phyloP scores from a whole-genome alignment of 169 alveolate genomes.

The Miamiensis avidus region DNA sequence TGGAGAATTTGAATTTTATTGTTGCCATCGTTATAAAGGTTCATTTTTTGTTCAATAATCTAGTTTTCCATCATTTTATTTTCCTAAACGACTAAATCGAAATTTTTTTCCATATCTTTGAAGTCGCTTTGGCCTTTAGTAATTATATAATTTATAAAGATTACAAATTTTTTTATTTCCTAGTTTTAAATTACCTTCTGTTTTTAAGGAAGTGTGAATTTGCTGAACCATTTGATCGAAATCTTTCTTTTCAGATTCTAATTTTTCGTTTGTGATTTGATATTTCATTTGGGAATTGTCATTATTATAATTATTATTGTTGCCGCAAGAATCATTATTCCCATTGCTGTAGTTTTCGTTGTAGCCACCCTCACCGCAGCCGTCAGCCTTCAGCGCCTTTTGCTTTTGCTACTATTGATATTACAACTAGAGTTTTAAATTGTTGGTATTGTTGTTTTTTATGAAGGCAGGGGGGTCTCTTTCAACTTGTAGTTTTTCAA shows the following conservation, averaged over 20 bases:
- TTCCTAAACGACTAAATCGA: background rate
- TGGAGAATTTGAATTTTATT: background rate
- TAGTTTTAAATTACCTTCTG: background rate
- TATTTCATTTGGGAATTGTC: background rate
- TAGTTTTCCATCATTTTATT: slow-evolving; percentile 6
- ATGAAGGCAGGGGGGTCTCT: slow-evolving; percentile 85
- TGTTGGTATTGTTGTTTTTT: slow-evolving; percentile 46
- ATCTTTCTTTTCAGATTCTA: background rate
- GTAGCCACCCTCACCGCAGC: too few species aligned
- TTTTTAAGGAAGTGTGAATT: too few species aligned
- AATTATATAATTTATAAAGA: background rate
- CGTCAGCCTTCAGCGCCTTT: slow-evolving; percentile 2
- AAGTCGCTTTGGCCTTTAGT: background rate
- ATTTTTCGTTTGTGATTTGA: background rate
- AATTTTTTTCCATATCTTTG: background rate
- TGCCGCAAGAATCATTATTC: too few species aligned
- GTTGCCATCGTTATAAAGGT: background rate
- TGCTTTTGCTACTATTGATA: slow-evolving; percentile 27
- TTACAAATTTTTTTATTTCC: too few species aligned
- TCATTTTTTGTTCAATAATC: background rate
- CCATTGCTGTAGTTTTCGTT: too few species aligned
- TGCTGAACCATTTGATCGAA: background rate
- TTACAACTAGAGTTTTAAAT: slow-evolving; percentile 26
- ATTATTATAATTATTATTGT: too few species aligned
- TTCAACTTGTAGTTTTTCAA: slow-evolving; percentile 41